A percentile compares a stretch with the other conserved stretches of the same genome.
Evolutionary conservation across 257 asterid species (phyloP).

Genomic region (Solanum rostratum): DNA sequence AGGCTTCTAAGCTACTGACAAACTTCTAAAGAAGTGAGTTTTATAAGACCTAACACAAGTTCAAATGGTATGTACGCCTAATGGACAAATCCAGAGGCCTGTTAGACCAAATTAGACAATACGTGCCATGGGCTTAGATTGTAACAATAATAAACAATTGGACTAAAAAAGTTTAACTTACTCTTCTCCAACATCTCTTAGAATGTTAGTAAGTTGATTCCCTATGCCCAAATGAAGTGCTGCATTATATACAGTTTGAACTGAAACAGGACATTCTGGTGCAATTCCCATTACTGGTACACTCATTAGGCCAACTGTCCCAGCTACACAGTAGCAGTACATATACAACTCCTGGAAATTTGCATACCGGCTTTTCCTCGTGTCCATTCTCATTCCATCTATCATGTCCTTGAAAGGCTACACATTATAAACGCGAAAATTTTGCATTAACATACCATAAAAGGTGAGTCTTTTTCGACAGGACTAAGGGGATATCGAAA

Average conservation of each 20-base stretch:
- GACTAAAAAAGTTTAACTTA: conserved; percentile 8
- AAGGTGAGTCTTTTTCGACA: neutral
- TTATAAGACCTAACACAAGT: neutral
- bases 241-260: conserved; percentile 41
- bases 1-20: neutral
- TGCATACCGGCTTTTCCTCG: conserved; percentile 41
- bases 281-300: conserved; percentile 88
- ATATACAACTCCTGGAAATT: conserved; percentile 54
- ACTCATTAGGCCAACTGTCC: conserved; percentile 81
- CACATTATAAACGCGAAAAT: neutral
- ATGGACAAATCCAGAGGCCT: neutral
- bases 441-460: too few species aligned
- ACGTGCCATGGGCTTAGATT: neutral
- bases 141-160: neutral
- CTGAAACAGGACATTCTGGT: conserved; percentile 42
- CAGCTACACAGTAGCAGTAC: conserved; percentile 78
- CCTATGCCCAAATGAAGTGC: conserved; percentile 64
- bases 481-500: neutral
- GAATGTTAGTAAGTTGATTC: conserved; percentile 66
- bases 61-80: neutral
- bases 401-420: conserved; percentile 89
- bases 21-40: neutral
- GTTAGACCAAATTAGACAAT: neutral
- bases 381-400: conserved; percentile 88
- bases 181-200: conserved; percentile 90